Conservation (phyloP, 305 asterid genomes). For the Solanum hybrid region DNA sequence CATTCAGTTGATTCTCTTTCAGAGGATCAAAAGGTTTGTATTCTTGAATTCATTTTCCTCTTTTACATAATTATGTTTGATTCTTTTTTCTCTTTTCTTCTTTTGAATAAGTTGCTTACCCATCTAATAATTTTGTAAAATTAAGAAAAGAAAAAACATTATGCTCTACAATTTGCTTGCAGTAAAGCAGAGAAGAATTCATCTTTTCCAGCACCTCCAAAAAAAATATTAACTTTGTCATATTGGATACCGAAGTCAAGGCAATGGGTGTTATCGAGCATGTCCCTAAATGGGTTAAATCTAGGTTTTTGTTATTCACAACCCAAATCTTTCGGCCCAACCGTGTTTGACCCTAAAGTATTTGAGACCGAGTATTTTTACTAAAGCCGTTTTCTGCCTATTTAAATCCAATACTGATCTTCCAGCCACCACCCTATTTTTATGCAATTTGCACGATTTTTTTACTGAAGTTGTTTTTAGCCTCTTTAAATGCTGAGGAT, state of each 20-base stretch:
- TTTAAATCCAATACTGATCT: background rate
- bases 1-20: conserved; percentile 48
- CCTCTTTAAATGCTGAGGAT: background rate
- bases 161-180: background rate
- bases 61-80: background rate
- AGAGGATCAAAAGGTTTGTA: conserved; percentile 48
- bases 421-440: background rate
- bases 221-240: background rate
- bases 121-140: background rate
- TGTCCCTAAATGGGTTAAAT: background rate
- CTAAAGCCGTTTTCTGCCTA: background rate
- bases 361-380: background rate
- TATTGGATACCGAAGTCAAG: background rate
- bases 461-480: background rate
- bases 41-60: background rate
- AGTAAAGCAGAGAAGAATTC: background rate
- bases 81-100: background rate
- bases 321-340: background rate
- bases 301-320: background rate
- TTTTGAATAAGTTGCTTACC: background rate
- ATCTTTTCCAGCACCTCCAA: background rate
- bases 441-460: background rate
- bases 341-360: background rate
- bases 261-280: background rate
- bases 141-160: background rate